Evolutionary conservation across 768 basidiomycete species (phyloP), one percentile per base, ranked within the genome.

Genomic region (Russula emetica): DNA sequence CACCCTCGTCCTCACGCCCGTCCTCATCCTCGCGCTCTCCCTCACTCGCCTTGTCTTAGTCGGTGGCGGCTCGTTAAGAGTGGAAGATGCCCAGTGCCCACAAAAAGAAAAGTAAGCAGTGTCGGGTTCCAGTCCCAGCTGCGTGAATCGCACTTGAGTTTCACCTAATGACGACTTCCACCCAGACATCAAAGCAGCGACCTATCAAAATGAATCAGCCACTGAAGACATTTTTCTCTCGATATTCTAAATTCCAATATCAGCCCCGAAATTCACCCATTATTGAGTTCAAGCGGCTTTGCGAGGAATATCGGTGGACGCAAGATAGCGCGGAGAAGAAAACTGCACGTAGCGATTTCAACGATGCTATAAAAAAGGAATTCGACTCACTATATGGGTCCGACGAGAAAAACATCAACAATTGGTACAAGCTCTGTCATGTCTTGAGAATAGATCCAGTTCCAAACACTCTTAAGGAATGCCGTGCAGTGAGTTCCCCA

Each of bases 371-470:
- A 40, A 64, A 53, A 36, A 5, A 2, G 28, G 64, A 71, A 18
- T 71, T 70, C 55, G 55, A 61, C 32, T 14, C 20, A 10, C 63
- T 61, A n/a, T 72, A 69, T 57, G 71, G 71, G 22, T 62, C 63
- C 16, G 54, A 67, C 20, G 67, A 44, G 34, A 44, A 69, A 3
- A 49, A 64, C 38, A 60, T 71, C 13, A 18, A 28, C 14, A 58
- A 62, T 16, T 70, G 69, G 69, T 22, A 60, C 38, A 49, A 28
- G 49, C 61, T 71, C 6, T 70, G 66, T 40, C n/a, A 26, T 20
- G 62, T 60, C 44, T 32, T 71, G 26, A 58, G 36, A 16, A 68
- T 71, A 24, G 40, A 42, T 24, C 67, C 68, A 5, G 28, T 60
- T 22, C 70, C 69, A 2, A 22, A 55, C 1, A 60, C 63, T 0